Conservation (phyloP, 2,329 filamentous ascomycete species). For the Phialophora expanda region DNA sequence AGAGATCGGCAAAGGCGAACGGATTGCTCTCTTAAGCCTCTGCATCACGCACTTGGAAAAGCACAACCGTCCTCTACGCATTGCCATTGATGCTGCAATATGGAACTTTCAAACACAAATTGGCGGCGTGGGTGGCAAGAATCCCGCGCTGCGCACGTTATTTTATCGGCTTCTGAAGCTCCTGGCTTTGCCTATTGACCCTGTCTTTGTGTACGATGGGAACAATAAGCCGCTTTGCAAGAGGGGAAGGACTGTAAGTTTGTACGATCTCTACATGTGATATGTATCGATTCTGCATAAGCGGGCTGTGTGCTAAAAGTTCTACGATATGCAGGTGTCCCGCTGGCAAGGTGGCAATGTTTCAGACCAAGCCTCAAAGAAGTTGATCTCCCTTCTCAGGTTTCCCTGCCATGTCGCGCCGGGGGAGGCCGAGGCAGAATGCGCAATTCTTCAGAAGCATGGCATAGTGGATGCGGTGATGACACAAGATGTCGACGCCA, state of each 20-base stretch:
- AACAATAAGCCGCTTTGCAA: conserved; percentile 86
- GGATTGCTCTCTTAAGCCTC: conserved; percentile 81
- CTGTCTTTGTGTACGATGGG: conserved; percentile 89
- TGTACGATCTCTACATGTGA: neutral
- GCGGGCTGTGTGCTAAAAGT: neutral
- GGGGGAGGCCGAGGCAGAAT: conserved; percentile 95
- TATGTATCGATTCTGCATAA: neutral
- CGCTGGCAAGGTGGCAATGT: conserved; percentile 62
- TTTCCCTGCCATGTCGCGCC: conserved; percentile 85
- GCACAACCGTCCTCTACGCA: conserved; percentile 73
- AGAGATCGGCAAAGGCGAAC: conserved; percentile 80
- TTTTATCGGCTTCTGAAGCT: conserved; percentile 88
- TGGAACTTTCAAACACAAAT: conserved; percentile 91
- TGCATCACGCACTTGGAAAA: conserved; percentile 76
- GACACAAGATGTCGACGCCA: conserved; percentile 93
- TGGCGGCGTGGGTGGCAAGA: conserved; percentile 82
- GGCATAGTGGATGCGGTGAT: conserved; percentile 91
- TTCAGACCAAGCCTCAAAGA: conserved; percentile 78
- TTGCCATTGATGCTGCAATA: conserved; percentile 94
- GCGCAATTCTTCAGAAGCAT: conserved; percentile 78
- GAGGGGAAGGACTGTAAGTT: conserved; percentile 71
- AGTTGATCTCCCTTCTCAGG: conserved; percentile 81
- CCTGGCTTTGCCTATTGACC: conserved; percentile 76
- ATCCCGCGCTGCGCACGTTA: conserved; percentile 86
- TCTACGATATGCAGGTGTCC: conserved; percentile 17